A percentile compares a stretch with the other conserved stretches of the same genome.
These are phyloP conservation scores for Lactifluus hygrophoroides DNA, from an alignment of 768 basidiomycete genomes.

Conservation along the genomic window DNA sequence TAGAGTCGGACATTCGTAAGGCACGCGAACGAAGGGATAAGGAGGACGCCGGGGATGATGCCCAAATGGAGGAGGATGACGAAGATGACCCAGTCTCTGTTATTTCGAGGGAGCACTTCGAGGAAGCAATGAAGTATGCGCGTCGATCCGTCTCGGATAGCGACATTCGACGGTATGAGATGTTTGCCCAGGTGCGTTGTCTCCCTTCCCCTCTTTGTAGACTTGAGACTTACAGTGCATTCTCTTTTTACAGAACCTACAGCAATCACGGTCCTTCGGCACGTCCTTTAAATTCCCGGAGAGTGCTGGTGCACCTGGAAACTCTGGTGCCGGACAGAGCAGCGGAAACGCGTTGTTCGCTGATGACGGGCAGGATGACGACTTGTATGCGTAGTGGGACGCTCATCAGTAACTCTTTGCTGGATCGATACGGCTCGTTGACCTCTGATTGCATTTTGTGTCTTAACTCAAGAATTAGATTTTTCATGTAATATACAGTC, in stretches of 20 bases:
- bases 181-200: constrained; percentile 76
- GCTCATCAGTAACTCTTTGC: not conserved
- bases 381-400: constrained; percentile 65
- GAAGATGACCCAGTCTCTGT: constrained; percentile 85
- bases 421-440: not conserved
- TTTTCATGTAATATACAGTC: constrained; percentile 8
- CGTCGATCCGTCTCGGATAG: constrained; percentile 94
- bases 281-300: constrained; percentile 98
- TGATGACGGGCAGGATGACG: constrained; percentile 84
- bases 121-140: constrained; percentile 97
- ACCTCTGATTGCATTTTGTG: constrained; percentile 4
- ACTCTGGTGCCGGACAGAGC: constrained; percentile 27
- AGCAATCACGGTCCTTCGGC: constrained; percentile 88
- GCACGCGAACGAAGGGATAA: constrained; percentile 73
- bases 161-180: constrained; percentile 96
- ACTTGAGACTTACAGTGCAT: constrained; percentile 1
- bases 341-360: constrained; percentile 66
- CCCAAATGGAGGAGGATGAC: constrained; percentile 60
- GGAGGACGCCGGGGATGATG: constrained; percentile 65
- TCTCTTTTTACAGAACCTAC: constrained; percentile 53
- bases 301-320: constrained; percentile 27
- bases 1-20: constrained; percentile 80
- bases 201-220: not conserved
- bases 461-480: constrained; percentile 10
- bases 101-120: constrained; percentile 91